Evolutionary conservation across 2,329 filamentous ascomycete genomes (phyloP), one percentile per base, ranked within the genome.

Genomic region (Epichloe glyceriae): DNA sequence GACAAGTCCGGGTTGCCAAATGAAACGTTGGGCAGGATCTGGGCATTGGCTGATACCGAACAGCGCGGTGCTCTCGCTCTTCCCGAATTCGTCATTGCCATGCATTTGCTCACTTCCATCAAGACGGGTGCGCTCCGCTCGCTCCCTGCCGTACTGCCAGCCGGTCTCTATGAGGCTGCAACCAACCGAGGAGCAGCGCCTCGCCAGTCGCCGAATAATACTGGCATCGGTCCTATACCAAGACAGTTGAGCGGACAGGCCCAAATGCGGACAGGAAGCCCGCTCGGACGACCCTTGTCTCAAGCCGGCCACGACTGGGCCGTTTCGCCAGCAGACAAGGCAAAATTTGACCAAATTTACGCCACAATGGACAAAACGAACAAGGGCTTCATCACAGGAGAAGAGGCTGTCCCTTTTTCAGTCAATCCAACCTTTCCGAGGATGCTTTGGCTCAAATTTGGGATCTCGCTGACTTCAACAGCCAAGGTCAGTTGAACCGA

Each of bases 31-130:
- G 90, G 90, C n/a, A 83, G 86, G 58, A 96, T 98, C 71, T 98
- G 93, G 93, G 89, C 86, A 60, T 76, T 98, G 54, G 86, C 90
- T 20, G 93, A 98, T 65, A 93, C 88, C 0, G 90, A 96, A 67
- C 89, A 95, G 69, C 82, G 90, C 49, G 93, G 93, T 47, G 82
- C 85, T 34, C 75, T 98, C 37, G 86, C 90, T 52, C 76, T 83
- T 59, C 91, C 89, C 14, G 93, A 97, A 61, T 98, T 98, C 65
- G 86, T 95, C 63, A 94, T 98, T 62, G 93, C 93, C 44, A 98
- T 98, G 93, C 93, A 98, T 67, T 74, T 98, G 54, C 76, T 98
- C 55, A 91, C 88, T 14, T 95, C 89, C 12, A 88, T 88, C 70
- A 95, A 95, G 73, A 85, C 83, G 12, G 86, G 89, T 20, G 76